Evolutionary conservation across 257 asterid species (phyloP), one percentile per base, ranked within the genome.

Genomic region (Cinchona pubescens): DNA sequence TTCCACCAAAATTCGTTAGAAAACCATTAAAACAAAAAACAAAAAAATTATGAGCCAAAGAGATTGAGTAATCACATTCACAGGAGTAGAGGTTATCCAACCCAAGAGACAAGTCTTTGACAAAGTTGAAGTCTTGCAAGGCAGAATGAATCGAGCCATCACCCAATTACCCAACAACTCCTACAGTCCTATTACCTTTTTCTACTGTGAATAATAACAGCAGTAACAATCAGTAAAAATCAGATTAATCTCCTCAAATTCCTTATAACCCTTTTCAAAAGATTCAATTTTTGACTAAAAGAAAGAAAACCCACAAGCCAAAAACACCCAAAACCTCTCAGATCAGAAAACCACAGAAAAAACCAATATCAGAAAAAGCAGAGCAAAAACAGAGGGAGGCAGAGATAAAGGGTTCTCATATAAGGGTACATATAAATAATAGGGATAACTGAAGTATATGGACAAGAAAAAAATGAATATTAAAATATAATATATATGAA

Each of bases 121-220:
- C 48, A 90, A 86, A 85, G 83, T 84, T 59, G 94, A 84, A 86
- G 85, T 89, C 87, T 89, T 89, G 87, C 86, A 87, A 63, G 96
- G 97, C 66, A 92, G 83, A 85, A 94, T 79, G 91, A 94, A 86
- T 76, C 96, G 89, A 81, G 94, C 90, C 97, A 94, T 94, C 78
- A 73, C 59, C 87, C 78, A 80, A 82, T 76, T 86, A 78, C 78
- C 76, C 80, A 79, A 84, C 80, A 79, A 84, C 68, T 53, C 87
- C 81, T 72, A 88, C 75, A 61, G 45, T 75, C 29, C 59, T 25
- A n/a, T 67, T n/a, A 37, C 25, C 74, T 79, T 43, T 82, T 75
- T 83, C 82, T 79, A 79, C 63, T 46, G 64, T 66, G 42, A 45
- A 58, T 35, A 34, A 21, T 67, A 74, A 23, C 46, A 69, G 55